Percentiles rank a stretch among this genome's conserved stretches.
phyloP scores from a whole-genome alignment of 2,329 filamentous ascomycete species.

The Microcera coccophila region DNA sequence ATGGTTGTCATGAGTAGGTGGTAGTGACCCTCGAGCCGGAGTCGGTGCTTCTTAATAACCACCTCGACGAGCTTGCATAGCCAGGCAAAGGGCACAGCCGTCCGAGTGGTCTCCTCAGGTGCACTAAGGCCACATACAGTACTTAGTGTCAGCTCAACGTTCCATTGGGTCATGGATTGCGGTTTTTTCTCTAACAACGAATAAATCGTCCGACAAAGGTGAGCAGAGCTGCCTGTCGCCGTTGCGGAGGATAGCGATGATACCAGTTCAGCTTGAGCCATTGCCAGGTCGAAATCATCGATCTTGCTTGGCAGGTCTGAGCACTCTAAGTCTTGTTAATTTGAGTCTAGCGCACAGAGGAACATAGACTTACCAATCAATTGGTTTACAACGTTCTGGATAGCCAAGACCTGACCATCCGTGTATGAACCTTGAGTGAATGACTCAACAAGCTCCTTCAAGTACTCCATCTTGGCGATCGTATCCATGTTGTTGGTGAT shows the following conservation, averaged over 20 bases:
- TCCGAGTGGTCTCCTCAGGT: slow-evolving; percentile 22
- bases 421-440: slow-evolving; percentile 30
- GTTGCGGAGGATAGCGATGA: slow-evolving; percentile 31
- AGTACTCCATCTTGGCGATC: slow-evolving; percentile 35
- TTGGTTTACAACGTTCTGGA: slow-evolving; percentile 40
- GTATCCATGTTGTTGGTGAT: slow-evolving; percentile 33
- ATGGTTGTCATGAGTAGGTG: slow-evolving; percentile 54
- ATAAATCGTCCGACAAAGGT: slow-evolving; percentile 40
- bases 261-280: slow-evolving; percentile 40
- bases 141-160: slow-evolving; percentile 51
- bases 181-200: slow-evolving; percentile 49
- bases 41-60: slow-evolving; percentile 56
- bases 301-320: slow-evolving; percentile 26
- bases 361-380: slow-evolving; percentile 34
- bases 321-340: slow-evolving; percentile 25
- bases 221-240: slow-evolving; percentile 32
- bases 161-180: slow-evolving; percentile 54
- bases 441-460: slow-evolving; percentile 35
- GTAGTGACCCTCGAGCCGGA: slow-evolving; percentile 59
- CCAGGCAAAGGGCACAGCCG: slow-evolving; percentile 40
- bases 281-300: slow-evolving; percentile 37
- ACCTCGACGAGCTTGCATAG: slow-evolving; percentile 53
- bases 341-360: too few species aligned
- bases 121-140: slow-evolving; percentile 38
- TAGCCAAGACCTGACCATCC: slow-evolving; percentile 42